These are phyloP conservation scores for Canavalia ensiformis DNA, from an alignment of 306 rosid genomes.

Conservation along the genomic window DNA sequence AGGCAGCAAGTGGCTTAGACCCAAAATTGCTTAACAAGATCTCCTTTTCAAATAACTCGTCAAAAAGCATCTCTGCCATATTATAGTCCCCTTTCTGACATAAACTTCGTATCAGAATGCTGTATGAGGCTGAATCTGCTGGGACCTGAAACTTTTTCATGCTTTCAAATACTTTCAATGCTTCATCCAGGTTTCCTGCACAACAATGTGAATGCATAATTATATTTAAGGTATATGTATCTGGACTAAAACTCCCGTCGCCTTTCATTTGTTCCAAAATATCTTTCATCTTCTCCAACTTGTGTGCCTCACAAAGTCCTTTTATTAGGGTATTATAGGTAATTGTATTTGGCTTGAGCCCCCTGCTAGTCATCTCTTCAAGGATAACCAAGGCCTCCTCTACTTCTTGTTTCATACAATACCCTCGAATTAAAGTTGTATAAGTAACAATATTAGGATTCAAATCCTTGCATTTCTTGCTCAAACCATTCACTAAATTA, in stretches of 20 bases:
- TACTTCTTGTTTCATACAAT: conserved; percentile 70
- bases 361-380: conserved; percentile 74
- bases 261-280: conserved; percentile 59
- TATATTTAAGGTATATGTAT: conserved; percentile 84
- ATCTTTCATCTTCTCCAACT: conserved; percentile 67
- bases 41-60: conserved; percentile 67
- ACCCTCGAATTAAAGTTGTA: conserved; percentile 82
- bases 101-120: conserved; percentile 71
- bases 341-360: conserved; percentile 67
- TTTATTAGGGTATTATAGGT: conserved; percentile 79
- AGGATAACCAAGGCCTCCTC: conserved; percentile 73
- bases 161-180: conserved; percentile 67
- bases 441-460: conserved; percentile 83
- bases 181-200: conserved; percentile 73
- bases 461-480: conserved; percentile 66
- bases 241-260: conserved; percentile 60
- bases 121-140: conserved; percentile 84
- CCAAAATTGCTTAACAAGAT: conserved; percentile 63
- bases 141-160: conserved; percentile 65
- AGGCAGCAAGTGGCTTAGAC: conserved; percentile 82
- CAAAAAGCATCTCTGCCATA: conserved; percentile 75
- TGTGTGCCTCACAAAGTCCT: conserved; percentile 76
- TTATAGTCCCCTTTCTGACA: conserved; percentile 66
- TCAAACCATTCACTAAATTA: conserved; percentile 80
- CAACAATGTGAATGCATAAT: conserved; percentile 70